Evolutionary conservation across 2,329 filamentous ascomycete species (phyloP).

Genomic region (Pyrenochaeta sp.): DNA sequence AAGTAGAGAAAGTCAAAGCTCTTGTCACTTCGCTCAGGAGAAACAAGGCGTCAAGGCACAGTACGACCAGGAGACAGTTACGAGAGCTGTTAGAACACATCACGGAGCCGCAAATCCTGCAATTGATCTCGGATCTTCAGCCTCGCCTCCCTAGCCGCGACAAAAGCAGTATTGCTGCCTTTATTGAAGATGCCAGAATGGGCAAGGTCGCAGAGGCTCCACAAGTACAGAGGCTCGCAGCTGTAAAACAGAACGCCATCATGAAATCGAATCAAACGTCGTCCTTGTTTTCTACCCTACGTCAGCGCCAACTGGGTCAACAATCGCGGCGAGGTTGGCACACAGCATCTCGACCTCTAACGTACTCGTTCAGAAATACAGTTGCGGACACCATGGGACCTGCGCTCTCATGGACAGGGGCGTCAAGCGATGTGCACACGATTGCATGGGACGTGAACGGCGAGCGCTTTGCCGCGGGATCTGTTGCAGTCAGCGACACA

Average conservation of each 20-base stretch:
- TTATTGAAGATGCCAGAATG: slow-evolving; percentile 37
- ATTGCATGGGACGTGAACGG: slow-evolving; percentile 65
- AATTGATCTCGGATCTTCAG: slow-evolving; percentile 22
- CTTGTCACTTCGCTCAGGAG: slow-evolving; percentile 15
- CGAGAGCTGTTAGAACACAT: slow-evolving; percentile 25
- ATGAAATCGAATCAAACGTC: slow-evolving; percentile 21
- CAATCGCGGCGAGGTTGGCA: slow-evolving; percentile 37
- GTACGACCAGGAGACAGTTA: slow-evolving; percentile 28
- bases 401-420: slow-evolving; percentile 61
- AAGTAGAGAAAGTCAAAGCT: slow-evolving; percentile 24
- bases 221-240: slow-evolving; percentile 36
- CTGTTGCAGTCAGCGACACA: slow-evolving; percentile 62
- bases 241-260: slow-evolving; percentile 19
- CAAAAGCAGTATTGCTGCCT: slow-evolving; percentile 34
- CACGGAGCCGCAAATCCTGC: slow-evolving; percentile 31
- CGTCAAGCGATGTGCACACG: slow-evolving; percentile 64
- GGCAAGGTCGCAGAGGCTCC: slow-evolving; percentile 29
- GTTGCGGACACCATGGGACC: slow-evolving; percentile 52
- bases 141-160: slow-evolving; percentile 23
- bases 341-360: slow-evolving; percentile 25
- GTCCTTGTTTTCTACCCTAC: slow-evolving; percentile 31
- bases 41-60: too few relatives aligned
- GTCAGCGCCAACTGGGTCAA: slow-evolving; percentile 43
- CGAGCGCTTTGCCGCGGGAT: slow-evolving; percentile 63
- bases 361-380: slow-evolving; percentile 37